Conservation (phyloP, 2,329 filamentous ascomycete species). For the Talaromyces sp. region DNA sequence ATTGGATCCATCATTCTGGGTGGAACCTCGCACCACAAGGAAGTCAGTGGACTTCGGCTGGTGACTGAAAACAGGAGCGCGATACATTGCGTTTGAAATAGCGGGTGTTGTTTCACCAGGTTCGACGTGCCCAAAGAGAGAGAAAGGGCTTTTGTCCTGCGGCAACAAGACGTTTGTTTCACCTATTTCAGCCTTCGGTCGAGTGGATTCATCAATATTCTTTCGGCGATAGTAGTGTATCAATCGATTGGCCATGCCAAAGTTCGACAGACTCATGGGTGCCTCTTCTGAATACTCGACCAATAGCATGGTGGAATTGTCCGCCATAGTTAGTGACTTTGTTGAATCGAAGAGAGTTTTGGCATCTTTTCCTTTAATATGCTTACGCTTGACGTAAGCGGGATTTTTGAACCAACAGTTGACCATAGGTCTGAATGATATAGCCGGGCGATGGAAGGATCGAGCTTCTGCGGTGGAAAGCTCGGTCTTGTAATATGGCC, state of each 20-base stretch:
- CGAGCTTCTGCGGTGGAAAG: constrained; percentile 65
- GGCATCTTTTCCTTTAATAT: constrained; percentile 70
- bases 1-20: constrained; percentile 66
- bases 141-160: constrained; percentile 93
- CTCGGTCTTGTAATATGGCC: constrained; percentile 92
- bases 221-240: constrained; percentile 95
- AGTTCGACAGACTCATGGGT: constrained; percentile 86
- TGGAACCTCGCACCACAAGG: constrained; percentile 74
- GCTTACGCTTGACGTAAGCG: constrained; percentile 71
- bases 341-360: constrained; percentile 74
- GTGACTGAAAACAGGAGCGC: constrained; percentile 89
- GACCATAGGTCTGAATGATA: constrained; percentile 66
- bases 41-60: constrained; percentile 74
- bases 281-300: constrained; percentile 96
- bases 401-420: constrained; percentile 68
- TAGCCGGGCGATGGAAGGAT: constrained; percentile 76
- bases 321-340: constrained; percentile 76
- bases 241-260: constrained; percentile 92
- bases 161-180: constrained; percentile 83
- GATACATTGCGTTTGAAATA: constrained; percentile 91
- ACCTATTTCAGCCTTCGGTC: constrained; percentile 77
- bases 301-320: constrained; percentile 81
- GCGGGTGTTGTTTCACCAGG: constrained; percentile 85
- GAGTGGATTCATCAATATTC: constrained; percentile 66
- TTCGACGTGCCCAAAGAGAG: constrained; percentile 88